Conservation (phyloP, 768 basidiomycete species). For the Trametes cubensis region DNA sequence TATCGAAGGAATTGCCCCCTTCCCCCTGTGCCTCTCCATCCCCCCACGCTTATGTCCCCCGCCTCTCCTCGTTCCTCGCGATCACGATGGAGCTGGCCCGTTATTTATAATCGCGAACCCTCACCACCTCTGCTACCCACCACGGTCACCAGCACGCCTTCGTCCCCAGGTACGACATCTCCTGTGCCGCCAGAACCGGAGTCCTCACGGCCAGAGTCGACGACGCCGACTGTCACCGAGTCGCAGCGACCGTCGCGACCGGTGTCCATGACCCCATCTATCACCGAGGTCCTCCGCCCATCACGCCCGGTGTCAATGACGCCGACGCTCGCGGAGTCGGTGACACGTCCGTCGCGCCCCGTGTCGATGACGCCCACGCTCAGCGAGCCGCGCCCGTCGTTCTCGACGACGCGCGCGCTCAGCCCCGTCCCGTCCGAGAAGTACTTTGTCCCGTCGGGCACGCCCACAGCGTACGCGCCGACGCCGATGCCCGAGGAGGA, state of each 20-base stretch:
- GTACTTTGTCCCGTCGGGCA: neutral
- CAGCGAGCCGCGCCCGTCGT: conserved; percentile 7
- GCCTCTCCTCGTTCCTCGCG: conserved; percentile 2
- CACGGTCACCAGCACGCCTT: neutral
- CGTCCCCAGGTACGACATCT: neutral
- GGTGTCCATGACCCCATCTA: neutral
- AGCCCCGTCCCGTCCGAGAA: conserved; percentile 6
- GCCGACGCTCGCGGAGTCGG: neutral
- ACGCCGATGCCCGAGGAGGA: conserved; percentile 7
- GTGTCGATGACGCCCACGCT: neutral
- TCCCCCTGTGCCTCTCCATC: neutral
- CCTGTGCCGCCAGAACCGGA: no score
- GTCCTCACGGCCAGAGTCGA: neutral
- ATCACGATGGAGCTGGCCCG: conserved; percentile 13
- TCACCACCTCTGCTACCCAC: neutral
- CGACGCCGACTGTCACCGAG: neutral
- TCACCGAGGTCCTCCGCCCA: no score
- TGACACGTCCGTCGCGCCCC: neutral
- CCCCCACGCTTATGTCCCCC: neutral
- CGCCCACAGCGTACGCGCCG: neutral
- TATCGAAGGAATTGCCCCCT: neutral
- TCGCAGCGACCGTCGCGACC: conserved; percentile 1
- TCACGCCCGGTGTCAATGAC: neutral
- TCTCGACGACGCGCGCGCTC: conserved; percentile 7
- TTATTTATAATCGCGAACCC: neutral